Evolutionary conservation across 78 protist genomes (phyloP), one percentile per base, ranked within the genome.

Genomic region (Speleostelium caveatum): DNA sequence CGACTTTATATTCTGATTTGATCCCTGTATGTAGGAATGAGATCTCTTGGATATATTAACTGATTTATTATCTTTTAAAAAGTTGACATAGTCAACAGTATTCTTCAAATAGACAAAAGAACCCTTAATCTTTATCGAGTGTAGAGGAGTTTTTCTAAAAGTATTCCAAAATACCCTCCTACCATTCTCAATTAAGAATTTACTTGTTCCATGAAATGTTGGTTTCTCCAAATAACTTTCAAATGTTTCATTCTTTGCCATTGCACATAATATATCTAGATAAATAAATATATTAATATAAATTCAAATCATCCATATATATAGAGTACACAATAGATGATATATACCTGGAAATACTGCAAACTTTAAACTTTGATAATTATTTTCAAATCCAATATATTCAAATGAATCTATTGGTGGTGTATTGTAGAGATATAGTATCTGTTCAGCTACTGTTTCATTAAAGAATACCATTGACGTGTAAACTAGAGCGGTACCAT

Each of bases 361-460:
- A 45, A 83, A 83, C 45, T 83, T 83, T 3, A 83, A n/a, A 2
- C 67, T 21, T 22, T 58, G 42, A 3, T 74, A 49, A 69, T 79
- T 79, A 10, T 51, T 69, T 32, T 83, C 91, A 5, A 83, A 49
- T 42, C 80, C 91, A 3, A 83, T n/a, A 53, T 67, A 69, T 1
- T 77, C 69, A 24, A 77, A 83, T 16, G 91, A 83, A 59, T 67
- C 69, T 26, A 83, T 56, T 12, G 91, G 91, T 12, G 77, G 61
- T 45, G 74, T 56, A 16, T 73, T 68, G n/a, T 83, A 56, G 66
- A 83, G 91, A 45, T 83, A 83, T 6, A 83, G 26, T 28, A 83
- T 28, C 21, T 83, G 67, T 19, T 83, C 91, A 7, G 79, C 30
- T 2, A 68, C 53, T 59, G 63, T 83, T 26, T 67, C 66, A 42